Percentiles rank a stretch among this genome's conserved stretches.
phyloP scores from a whole-genome alignment of 2,329 filamentous ascomycete species.

The Cladosporium sp. region DNA sequence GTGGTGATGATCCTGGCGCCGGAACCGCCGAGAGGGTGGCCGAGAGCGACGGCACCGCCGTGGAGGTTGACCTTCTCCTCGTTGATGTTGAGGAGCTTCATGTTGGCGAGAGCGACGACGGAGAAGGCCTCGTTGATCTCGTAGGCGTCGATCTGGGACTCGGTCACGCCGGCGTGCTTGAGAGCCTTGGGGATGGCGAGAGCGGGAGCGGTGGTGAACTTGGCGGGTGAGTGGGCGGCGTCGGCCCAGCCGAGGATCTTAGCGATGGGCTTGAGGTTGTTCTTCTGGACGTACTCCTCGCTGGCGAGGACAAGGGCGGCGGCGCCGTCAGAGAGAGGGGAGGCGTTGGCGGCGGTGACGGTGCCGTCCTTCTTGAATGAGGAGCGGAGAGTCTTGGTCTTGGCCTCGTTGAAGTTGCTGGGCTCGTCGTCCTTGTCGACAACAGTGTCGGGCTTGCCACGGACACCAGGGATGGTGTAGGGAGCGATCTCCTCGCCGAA shows the following conservation, averaged over 20 bases:
- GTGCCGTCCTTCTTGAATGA: constrained; percentile 82
- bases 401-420: constrained; percentile 70
- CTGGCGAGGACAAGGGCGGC: constrained; percentile 91
- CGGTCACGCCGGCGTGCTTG: constrained; percentile 82
- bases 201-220: constrained; percentile 92
- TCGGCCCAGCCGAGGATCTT: constrained; percentile 98
- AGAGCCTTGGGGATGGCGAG: constrained; percentile 96
- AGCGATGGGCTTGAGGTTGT: constrained; percentile 85
- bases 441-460: constrained; percentile 81
- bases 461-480: constrained; percentile 80
- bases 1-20: constrained; percentile 93
- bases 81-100: constrained; percentile 80
- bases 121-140: constrained; percentile 99
- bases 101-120: constrained; percentile 92
- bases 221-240: constrained; percentile 84
- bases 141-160: constrained; percentile 81
- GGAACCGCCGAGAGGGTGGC: constrained; percentile 90
- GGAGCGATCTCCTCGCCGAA: constrained; percentile 88
- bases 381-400: constrained; percentile 60
- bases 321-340: constrained; percentile 92
- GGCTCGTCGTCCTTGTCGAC: constrained; percentile 91
- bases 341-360: constrained; percentile 94
- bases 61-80: constrained; percentile 92
- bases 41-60: constrained; percentile 92
- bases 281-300: constrained; percentile 88